Percentiles rank a stretch among this genome's conserved stretches.
These are phyloP conservation scores for Alternaria panax DNA, from an alignment of 2,329 filamentous ascomycete genomes.

Conservation along the genomic window DNA sequence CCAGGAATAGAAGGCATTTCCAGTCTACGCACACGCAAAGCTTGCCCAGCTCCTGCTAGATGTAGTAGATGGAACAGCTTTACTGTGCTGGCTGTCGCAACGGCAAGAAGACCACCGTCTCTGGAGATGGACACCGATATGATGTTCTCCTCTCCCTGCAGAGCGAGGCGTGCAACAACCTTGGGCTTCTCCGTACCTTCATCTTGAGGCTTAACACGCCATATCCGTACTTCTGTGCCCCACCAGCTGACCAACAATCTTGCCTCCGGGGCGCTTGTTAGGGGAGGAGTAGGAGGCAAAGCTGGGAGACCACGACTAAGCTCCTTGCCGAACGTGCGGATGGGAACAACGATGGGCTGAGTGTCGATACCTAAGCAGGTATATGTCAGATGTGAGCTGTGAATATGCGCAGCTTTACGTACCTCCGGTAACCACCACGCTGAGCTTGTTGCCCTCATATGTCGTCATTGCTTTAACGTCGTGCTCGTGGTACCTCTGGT, in stretches of 20 bases:
- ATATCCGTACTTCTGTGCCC: constrained; percentile 86
- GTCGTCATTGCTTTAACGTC: constrained; percentile 95
- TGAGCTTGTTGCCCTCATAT: constrained; percentile 84
- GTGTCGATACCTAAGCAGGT: constrained; percentile 76
- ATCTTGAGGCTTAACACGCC: constrained; percentile 66
- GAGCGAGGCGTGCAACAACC: constrained; percentile 50
- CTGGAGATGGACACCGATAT: constrained; percentile 75
- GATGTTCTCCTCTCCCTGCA: constrained; percentile 77
- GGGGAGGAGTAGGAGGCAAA: constrained; percentile 78
- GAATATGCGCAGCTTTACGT: constrained; percentile 38
- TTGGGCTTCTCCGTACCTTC: constrained; percentile 54
- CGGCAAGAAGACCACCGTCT: constrained; percentile 76
- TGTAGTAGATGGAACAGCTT: constrained; percentile 77
- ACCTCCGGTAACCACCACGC: constrained; percentile 91
- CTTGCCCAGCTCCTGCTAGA: constrained; percentile 61
- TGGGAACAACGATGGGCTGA: constrained; percentile 79
- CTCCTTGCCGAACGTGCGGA: constrained; percentile 79
- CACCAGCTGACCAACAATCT: constrained; percentile 90
- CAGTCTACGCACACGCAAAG: constrained; percentile 75
- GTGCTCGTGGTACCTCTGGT: constrained; percentile 86
- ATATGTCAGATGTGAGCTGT: background rate
- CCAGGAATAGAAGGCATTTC: constrained; percentile 70
- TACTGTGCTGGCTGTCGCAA: constrained; percentile 75
- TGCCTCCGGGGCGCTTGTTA: constrained; percentile 75
- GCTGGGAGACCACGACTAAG: constrained; percentile 83